Evolutionary conservation across 371 early-diverging fungal genomes (phyloP).

Genomic region (Chytridiales sp.): DNA sequence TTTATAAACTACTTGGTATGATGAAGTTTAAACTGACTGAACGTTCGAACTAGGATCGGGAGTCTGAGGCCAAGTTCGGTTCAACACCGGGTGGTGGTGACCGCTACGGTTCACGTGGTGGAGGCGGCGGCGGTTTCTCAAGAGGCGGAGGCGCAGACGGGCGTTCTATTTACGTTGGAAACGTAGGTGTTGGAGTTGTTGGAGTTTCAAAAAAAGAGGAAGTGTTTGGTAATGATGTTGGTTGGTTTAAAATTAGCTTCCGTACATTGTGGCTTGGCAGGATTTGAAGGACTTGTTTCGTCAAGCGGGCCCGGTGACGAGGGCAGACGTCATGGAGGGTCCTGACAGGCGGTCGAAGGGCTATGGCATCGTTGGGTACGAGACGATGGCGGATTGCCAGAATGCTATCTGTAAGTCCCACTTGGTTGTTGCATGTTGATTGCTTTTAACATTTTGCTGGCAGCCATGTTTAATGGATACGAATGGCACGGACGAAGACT

Average conservation of each 20-base stretch:
- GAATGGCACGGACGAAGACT: conserved; percentile 74
- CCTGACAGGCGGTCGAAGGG: conserved; percentile 66
- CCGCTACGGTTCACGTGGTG: not conserved
- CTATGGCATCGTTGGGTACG: conserved; percentile 69
- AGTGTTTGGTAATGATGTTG: conserved; percentile 1
- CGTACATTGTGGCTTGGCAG: conserved; percentile 72
- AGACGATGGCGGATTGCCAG: conserved; percentile 59
- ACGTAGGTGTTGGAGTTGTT: conserved; percentile 16
- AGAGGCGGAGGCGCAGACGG: conserved; percentile 11
- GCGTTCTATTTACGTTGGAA: conserved; percentile 25
- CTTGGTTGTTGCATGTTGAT: conserved; percentile 17
- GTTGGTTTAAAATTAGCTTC: conserved; percentile 54
- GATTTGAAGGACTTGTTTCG: conserved; percentile 76
- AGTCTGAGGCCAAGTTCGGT: conserved; percentile 39
- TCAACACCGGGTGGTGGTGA: conserved; percentile 16
- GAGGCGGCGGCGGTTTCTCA: conserved; percentile 13
- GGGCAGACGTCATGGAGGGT: conserved; percentile 68
- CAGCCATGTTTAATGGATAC: conserved; percentile 64
- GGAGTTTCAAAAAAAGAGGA: conserved; percentile 71
- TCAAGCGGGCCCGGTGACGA: conserved; percentile 56
- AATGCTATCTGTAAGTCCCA: conserved; percentile 71
- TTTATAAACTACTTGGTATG: too few relatives aligned
- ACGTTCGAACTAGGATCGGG: conserved; percentile 30
- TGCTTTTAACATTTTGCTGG: conserved; percentile 1
- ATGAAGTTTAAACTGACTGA: not conserved